These are phyloP conservation scores for Monosporascus sp. DNA, from an alignment of 2,329 filamentous ascomycete genomes.

Conservation along the genomic window DNA sequence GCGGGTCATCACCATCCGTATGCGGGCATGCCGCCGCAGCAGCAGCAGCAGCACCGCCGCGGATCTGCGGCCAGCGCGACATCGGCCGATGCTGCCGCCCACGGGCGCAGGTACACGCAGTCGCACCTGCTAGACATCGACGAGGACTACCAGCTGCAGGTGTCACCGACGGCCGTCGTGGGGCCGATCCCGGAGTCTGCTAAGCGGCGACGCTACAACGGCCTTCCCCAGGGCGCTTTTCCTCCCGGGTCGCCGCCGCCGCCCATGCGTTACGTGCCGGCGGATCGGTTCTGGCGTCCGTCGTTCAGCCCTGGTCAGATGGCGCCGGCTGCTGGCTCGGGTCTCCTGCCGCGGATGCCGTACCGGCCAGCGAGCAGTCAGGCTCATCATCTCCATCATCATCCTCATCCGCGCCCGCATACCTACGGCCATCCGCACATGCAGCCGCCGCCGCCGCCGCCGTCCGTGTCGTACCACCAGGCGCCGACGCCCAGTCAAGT, in stretches of 20 bases:
- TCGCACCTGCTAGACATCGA: constrained; percentile 33
- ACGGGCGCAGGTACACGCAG: constrained; percentile 57
- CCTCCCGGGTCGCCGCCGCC: constrained; percentile 38
- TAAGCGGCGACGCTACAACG: constrained; percentile 29
- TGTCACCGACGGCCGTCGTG: constrained; percentile 21
- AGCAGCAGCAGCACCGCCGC: constrained; percentile 25
- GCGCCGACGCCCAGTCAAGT: constrained; percentile 27
- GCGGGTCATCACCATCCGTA: not conserved
- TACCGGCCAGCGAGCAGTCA: constrained; percentile 10
- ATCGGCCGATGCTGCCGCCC: constrained; percentile 44
- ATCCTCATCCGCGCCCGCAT: constrained; percentile 6
- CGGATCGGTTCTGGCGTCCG: constrained; percentile 24
- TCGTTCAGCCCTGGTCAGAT: constrained; percentile 16
- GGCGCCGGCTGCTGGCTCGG: constrained; percentile 23
- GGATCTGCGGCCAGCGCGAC: constrained; percentile 18
- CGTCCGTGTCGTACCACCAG: constrained; percentile 29
- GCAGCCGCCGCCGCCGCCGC: constrained; percentile 51
- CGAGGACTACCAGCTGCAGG: constrained; percentile 27
- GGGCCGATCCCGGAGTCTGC: constrained; percentile 17
- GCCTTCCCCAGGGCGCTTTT: constrained; percentile 17
- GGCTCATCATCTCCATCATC: constrained; percentile 7
- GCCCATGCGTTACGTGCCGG: constrained; percentile 27
- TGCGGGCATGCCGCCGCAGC: constrained; percentile 5
- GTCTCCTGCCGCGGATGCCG: constrained; percentile 14
- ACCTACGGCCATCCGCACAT: constrained; percentile 34